Percentiles rank a stretch among this genome's conserved stretches.
Conservation (phyloP, 2,329 filamentous ascomycete genomes). For the Aspergillus sp. region DNA sequence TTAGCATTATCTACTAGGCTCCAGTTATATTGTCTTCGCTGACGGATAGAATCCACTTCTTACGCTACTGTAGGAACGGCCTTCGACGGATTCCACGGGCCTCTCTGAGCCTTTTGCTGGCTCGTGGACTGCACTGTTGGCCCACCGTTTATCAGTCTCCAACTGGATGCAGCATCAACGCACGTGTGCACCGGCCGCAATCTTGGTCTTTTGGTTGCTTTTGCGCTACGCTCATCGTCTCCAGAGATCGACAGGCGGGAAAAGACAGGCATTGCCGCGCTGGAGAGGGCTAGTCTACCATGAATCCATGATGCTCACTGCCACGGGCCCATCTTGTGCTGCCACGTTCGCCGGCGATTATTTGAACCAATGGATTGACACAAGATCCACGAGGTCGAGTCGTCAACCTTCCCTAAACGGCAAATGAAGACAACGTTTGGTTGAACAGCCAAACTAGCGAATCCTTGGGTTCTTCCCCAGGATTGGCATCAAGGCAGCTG, state of each 20-base stretch:
- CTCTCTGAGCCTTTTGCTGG: neutral
- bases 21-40: neutral
- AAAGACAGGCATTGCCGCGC: no score
- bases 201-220: neutral
- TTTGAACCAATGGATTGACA: neutral
- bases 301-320: no score
- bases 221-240: no score
- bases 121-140: neutral
- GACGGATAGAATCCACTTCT: neutral
- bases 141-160: neutral
- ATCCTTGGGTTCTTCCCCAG: neutral
- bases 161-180: constrained; percentile 7
- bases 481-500: neutral
- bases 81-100: neutral
- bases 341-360: constrained; percentile 1
- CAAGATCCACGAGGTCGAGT: neutral
- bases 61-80: constrained; percentile 8
- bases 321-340: no score
- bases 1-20: neutral
- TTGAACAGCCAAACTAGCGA: no score
- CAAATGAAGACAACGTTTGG: neutral
- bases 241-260: no score
- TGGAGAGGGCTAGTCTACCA: no score
- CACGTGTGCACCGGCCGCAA: constrained; percentile 6
- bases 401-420: constrained; percentile 2